A percentile compares a stretch with the other conserved stretches of the same genome.
These are phyloP conservation scores for Zostera marina DNA, from an alignment of 116 monocot genomes.

Conservation along the genomic window DNA sequence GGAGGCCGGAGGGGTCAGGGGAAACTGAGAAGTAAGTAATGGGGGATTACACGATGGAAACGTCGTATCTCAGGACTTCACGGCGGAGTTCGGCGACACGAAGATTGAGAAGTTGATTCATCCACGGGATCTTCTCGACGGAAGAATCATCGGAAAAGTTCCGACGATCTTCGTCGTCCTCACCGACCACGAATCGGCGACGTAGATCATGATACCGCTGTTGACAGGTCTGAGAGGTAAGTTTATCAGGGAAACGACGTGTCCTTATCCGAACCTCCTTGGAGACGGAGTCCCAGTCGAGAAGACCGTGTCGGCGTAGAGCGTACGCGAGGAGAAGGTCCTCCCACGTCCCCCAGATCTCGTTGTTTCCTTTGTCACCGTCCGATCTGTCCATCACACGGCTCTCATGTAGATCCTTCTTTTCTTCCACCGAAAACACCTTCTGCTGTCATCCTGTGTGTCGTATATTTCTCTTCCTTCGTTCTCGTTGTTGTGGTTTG, in stretches of 20 bases:
- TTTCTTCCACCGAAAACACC: background rate
- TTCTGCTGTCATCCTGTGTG: too few species aligned
- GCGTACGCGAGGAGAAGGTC: constrained; percentile 78
- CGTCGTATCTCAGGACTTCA: constrained; percentile 59
- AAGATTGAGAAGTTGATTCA: constrained; percentile 71
- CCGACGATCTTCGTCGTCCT: constrained; percentile 5
- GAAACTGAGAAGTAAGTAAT: too few species aligned
- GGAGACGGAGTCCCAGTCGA: constrained; percentile 68
- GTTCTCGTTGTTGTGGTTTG: background rate
- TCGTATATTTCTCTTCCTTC: background rate
- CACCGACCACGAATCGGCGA: constrained; percentile 30
- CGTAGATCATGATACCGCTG: constrained; percentile 33
- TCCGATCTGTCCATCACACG: constrained; percentile 38
- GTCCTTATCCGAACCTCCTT: constrained; percentile 44
- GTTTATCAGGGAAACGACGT: constrained; percentile 4
- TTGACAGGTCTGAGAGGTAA: constrained; percentile 26
- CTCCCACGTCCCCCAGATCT: constrained; percentile 96
- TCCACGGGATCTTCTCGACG: constrained; percentile 24
- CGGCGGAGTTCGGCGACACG: constrained; percentile 84
- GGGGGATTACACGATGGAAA: constrained; percentile 60
- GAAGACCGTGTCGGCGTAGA: constrained; percentile 46
- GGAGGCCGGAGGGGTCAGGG: too few species aligned
- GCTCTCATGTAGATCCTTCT: constrained; percentile 2
- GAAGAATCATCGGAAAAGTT: background rate
- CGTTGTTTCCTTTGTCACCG: constrained; percentile 12